Evolutionary conservation across 768 basidiomycete species (phyloP), one percentile per base, ranked within the genome.

Genomic region (Trametes coccinea): DNA sequence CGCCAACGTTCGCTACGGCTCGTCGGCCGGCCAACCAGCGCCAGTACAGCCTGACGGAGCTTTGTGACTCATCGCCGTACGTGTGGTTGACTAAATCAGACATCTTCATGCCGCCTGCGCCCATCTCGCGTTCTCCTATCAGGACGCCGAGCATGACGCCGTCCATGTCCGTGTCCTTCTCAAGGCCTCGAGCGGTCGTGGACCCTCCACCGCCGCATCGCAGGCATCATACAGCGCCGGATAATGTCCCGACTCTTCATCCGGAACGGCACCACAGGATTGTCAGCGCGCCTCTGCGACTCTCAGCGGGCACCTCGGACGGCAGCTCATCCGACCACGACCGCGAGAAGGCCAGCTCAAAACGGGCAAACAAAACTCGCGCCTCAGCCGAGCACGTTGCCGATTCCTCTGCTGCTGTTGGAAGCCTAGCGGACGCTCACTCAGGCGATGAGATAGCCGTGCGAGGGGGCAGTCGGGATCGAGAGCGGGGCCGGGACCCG

Each of bases 41-140:
- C 40, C 54, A 51, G 34, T 66, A 64, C 39, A 71, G 69, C 54
- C 46, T 71, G 33, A 69, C 71, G 4, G 67, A 71, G 62, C 62
- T 71, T 10, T 69, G 65, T 41, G 59, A 53, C 17, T 48, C 47
- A 3, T 65, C 66, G 3, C 62, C 66, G 7, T 49, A 43, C 30
- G 64, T 63, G 7, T 71, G 71, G 71, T 17, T 63, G 33, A 40
- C 65, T 0, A 54, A 63, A 33, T 48, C 63, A 17, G 64, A 62
- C 22, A 33, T 56, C 13, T 60, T 67, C 48, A 48, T 37, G 43
- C 59, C 61, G 5, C 47, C 60, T 6, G 56, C 65, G 17, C 56
- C 65, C 48, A 59, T 60, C 27, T 29, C 46, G 22, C 63, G 60
- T 8, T 57, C 59, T 7, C 59, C 57, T 6, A 33, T 54, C 27